Percentiles rank a stretch among this genome's conserved stretches.
These are phyloP conservation scores for Fusarium guadeloupense DNA, from an alignment of 2,329 filamentous ascomycete genomes.

Conservation along the genomic window DNA sequence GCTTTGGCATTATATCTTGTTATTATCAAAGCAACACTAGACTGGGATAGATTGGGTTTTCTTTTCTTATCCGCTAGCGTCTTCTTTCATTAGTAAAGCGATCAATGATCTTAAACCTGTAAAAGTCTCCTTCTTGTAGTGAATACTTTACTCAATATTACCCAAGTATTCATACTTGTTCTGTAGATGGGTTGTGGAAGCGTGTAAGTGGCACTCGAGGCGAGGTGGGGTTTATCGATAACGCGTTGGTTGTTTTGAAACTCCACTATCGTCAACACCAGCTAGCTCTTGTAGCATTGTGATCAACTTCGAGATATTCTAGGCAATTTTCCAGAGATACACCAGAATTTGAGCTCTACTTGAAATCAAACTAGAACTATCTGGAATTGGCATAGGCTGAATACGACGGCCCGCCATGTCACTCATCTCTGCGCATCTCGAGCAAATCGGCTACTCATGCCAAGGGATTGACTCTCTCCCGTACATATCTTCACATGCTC, in stretches of 20 bases:
- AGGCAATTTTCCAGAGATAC: neutral
- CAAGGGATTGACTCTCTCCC: slow-evolving; percentile 78
- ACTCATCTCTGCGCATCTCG: slow-evolving; percentile 74
- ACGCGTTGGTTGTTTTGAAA: slow-evolving; percentile 34
- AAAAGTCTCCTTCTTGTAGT: too few species aligned
- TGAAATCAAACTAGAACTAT: neutral
- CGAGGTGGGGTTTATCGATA: slow-evolving; percentile 32
- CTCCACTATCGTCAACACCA: slow-evolving; percentile 24
- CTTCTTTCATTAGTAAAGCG: neutral
- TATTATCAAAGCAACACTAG: slow-evolving; percentile 23
- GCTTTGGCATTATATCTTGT: slow-evolving; percentile 17
- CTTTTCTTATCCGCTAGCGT: neutral
- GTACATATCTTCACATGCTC: slow-evolving; percentile 57
- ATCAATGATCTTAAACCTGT: neutral
- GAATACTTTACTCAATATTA: too few species aligned
- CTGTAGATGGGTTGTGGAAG: too few species aligned
- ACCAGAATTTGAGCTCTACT: too few species aligned
- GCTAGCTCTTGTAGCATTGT: neutral
- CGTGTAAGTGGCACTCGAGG: slow-evolving; percentile 12
- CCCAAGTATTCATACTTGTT: too few species aligned
- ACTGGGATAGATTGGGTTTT: slow-evolving; percentile 20
- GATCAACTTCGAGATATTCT: neutral
- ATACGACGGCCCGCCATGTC: slow-evolving; percentile 62
- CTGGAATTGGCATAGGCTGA: neutral
- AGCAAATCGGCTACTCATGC: slow-evolving; percentile 80